Base-by-base conservation (phyloP, 176 grass and related monocot genomes). In the Guadua angustifolia region DNA sequence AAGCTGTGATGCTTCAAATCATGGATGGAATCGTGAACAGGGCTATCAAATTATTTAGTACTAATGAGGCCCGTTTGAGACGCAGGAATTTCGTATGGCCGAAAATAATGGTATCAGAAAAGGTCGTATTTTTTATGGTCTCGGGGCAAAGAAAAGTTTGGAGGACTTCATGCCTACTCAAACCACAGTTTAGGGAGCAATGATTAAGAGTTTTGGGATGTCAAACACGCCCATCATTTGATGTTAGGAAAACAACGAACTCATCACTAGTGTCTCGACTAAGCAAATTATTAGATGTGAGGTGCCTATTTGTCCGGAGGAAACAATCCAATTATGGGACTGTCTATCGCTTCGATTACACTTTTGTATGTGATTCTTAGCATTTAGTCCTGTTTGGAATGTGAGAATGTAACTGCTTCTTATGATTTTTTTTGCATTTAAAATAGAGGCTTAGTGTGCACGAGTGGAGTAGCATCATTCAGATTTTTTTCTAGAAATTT, bases 151-250 rank as follows among this genome's bases (percentile, higher is more conserved):
- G 4, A n/a, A 82, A 88, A 77, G 79, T 5, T 62, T 5, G 11
- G 52, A 61, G 72, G 42, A 87, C 71, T 77, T 82, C 11, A 42
- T 88, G 73, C 43, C 15, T 33, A 77, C 64, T 83, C 79, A 62
- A 88, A n/a, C 43, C 65, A 40, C 11, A 10, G 39, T 40, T 59
- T 70, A 47, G 5, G 61, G 14, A 17, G 12, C 13, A 35, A 69
- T 82, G 17, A 71, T 32, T 38, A 40, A 77, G 52, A 10, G 66
- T 9, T 69, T 78, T 61, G 53, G 40, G 53, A 71, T 62, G 26
- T 62, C 74, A 71, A 71, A 49, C 17, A 5, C 40, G 22, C 38
- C 3, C 25, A 58, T 78, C 50, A 59, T 69, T 85, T 3, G 50
- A 43, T 11, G 60, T 29, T 40, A 4, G 40, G 35, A 61, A 8